Evolutionary conservation across 768 basidiomycete species (phyloP).

Genomic region (Boletus rufocinnamomeus): DNA sequence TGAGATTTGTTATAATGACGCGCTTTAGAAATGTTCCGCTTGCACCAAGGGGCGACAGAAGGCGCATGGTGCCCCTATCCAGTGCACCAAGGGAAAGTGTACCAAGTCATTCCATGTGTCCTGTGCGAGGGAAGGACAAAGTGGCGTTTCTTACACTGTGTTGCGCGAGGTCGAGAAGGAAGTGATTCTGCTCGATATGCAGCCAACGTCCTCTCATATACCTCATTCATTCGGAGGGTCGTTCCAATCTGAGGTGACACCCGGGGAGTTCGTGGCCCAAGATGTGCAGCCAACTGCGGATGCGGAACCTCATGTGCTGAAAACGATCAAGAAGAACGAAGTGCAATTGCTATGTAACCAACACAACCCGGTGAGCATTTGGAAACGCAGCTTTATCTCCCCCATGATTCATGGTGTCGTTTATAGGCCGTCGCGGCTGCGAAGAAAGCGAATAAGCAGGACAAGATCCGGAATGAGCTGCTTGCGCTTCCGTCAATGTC

Average conservation of each 20-base stretch:
- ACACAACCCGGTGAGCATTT: slow-evolving; percentile 82
- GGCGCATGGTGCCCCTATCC: slow-evolving; percentile 79
- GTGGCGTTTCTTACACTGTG: slow-evolving; percentile 60
- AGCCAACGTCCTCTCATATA: slow-evolving; percentile 12
- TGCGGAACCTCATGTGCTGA: slow-evolving; percentile 45
- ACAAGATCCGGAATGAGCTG: slow-evolving; percentile 70
- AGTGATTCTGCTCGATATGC: slow-evolving; percentile 61
- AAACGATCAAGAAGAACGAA: slow-evolving; percentile 71
- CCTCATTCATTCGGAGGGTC: slow-evolving; percentile 7
- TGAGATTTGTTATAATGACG: background rate
- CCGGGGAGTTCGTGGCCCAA: background rate
- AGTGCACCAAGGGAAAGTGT: slow-evolving; percentile 95
- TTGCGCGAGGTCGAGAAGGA: slow-evolving; percentile 79
- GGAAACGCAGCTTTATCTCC: background rate
- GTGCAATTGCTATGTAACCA: slow-evolving; percentile 80
- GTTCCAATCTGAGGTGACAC: background rate
- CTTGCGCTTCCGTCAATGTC: slow-evolving; percentile 68
- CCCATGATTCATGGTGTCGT: background rate
- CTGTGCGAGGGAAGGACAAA: slow-evolving; percentile 65
- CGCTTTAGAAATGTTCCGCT: slow-evolving; percentile 82
- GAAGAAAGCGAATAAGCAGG: slow-evolving; percentile 73
- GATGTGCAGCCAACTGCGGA: slow-evolving; percentile 6
- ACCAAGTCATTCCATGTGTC: slow-evolving; percentile 91
- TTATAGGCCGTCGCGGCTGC: slow-evolving; percentile 69
- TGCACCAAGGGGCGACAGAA: slow-evolving; percentile 72